Evolutionary conservation across 208 protist genomes (phyloP).

Genomic region (Acanthamoeba sp.): DNA sequence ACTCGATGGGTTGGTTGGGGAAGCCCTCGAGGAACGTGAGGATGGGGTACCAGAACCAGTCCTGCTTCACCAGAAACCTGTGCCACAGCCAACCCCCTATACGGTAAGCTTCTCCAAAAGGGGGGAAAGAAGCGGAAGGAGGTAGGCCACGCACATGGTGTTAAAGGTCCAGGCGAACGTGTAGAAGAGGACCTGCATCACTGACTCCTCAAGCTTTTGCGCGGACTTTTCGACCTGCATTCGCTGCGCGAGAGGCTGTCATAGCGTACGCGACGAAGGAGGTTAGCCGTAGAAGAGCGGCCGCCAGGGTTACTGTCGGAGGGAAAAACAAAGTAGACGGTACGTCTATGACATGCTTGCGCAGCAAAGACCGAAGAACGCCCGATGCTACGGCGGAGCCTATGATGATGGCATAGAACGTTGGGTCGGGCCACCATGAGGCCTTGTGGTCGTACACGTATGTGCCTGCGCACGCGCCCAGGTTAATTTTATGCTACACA

Average conservation of each 20-base stretch:
- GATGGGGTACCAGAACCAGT: slow-evolving; percentile 61
- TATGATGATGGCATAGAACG: background rate
- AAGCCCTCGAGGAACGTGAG: slow-evolving; percentile 56
- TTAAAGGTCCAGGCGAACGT: slow-evolving; percentile 1
- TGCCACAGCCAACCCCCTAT: too few relatives aligned
- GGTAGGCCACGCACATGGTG: background rate
- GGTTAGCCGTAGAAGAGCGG: too few relatives aligned
- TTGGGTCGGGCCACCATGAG: slow-evolving; percentile 8
- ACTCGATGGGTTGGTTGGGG: slow-evolving; percentile 26
- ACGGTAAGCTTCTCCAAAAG: too few relatives aligned
- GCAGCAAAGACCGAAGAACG: background rate
- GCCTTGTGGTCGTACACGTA: slow-evolving; percentile 18
- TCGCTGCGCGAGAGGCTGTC: slow-evolving; percentile 3
- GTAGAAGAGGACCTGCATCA: slow-evolving; percentile 40
- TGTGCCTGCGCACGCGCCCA: background rate
- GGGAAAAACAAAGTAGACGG: background rate
- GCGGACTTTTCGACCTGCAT: background rate
- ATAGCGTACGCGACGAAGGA: too few relatives aligned
- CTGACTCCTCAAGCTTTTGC: background rate
- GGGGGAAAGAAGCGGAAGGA: background rate
- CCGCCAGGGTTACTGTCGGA: too few relatives aligned
- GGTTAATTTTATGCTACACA: too few relatives aligned
- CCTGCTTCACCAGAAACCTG: slow-evolving; percentile 60
- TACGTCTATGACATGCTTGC: background rate
- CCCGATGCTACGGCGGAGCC: background rate